Evolutionary conservation across 1,284 basidiomycete species (phyloP).

Genomic region (Puccinia horiana): DNA sequence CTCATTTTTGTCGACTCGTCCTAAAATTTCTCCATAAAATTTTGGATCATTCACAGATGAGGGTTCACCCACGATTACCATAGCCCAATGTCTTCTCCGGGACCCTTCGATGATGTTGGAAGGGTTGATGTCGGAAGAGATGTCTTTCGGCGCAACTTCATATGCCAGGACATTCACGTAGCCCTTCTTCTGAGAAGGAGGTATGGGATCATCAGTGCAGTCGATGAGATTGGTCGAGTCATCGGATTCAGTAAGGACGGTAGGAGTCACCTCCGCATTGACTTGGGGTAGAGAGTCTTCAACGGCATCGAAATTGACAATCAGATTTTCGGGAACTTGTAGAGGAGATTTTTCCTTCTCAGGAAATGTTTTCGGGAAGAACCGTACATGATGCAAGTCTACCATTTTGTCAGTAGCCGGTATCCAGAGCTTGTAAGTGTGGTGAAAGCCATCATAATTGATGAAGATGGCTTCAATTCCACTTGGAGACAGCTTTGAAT

Average conservation of each 20-base stretch:
- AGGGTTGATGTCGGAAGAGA: background rate
- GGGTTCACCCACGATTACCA: background rate
- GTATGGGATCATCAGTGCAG: background rate
- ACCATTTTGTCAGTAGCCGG: background rate
- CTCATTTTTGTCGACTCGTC: background rate
- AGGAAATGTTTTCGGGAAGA: background rate
- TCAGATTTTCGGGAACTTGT: no score
- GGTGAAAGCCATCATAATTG: conserved; percentile 6
- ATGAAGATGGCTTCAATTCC: background rate
- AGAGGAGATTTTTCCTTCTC: background rate
- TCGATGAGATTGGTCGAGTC: no score
- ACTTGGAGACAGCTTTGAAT: background rate
- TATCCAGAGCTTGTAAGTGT: background rate
- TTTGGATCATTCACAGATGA: background rate
- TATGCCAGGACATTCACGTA: background rate
- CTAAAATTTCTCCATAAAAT: background rate
- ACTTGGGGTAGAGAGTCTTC: no score
- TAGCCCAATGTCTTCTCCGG: background rate
- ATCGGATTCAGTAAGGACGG: background rate
- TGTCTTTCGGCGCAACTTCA: background rate
- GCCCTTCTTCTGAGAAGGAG: background rate
- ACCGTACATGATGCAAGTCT: background rate
- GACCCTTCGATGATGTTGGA: background rate
- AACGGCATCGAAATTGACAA: background rate
- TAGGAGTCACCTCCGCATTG: background rate